Evolutionary conservation across 208 protist species (phyloP), one percentile per base, ranked within the genome.

Genomic region (Crithidia expoeki): DNA sequence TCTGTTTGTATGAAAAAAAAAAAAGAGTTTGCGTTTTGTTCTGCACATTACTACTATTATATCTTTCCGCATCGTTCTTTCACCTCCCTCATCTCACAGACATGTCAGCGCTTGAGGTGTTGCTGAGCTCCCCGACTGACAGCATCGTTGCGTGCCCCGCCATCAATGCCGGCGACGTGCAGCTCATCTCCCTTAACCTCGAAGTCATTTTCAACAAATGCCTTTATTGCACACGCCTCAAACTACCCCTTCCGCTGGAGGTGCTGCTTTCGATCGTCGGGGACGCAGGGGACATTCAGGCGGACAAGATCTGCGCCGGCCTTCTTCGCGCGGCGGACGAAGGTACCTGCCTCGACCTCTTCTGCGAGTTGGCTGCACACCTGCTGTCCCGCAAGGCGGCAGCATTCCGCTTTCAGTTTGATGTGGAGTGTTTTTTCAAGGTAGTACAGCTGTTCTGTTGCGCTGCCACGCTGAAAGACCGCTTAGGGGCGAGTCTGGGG

Each of bases 371-470:
- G 30, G 67, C 70, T 34, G 70, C 28, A 2, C 74, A 80, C 34
- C 71, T 94, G 23, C 60, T 95, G 6, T 74, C 64, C 7, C 70
- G 66, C 28, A 72, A 77, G 21, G 55, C 72, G 9, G 76, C 72
- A 9, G 30, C 52, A 0, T 64, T 95, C 25, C 90, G 84, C 10
- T 42, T 79, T 4, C 56, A 68, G 23, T 76, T 95, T 14, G 83
- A 92, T 33, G 63, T 90, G 34, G 85, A 90, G 50, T 42, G 36
- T 21, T 83, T 95, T 49, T 93, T 96, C 64, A 79, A 85, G 28
- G 53, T 90, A 12, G 36, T 90, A 44, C 84, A 92, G 63, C 30
- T 76, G 1, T 73, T 93, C n/a, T 93, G 86, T 53, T 74, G 51
- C 12, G 57, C 64, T 0, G 12, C 77, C 12, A 28, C 57, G n/a